Conservation (phyloP, 306 rosid species). For the Parietaria judaica region DNA sequence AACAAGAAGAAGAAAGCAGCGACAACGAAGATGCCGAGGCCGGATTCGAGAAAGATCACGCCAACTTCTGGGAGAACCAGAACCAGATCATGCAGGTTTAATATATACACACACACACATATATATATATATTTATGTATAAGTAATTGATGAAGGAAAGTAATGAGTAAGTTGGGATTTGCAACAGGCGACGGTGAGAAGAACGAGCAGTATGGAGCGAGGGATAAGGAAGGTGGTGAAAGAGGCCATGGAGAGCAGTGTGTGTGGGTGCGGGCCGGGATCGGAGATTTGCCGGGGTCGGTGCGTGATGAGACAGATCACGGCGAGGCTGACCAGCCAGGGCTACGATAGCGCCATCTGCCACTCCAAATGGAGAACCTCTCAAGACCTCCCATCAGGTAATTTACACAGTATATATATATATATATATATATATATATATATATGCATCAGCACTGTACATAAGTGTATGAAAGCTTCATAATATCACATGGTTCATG, state of each 20-base stretch:
- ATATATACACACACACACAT: no score
- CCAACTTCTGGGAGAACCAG: slow-evolving; percentile 58
- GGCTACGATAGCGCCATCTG: slow-evolving; percentile 62
- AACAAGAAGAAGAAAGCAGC: slow-evolving; percentile 24
- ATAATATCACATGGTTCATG: no score
- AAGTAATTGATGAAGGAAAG: no score
- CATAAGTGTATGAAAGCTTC: no score
- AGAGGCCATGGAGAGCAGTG: slow-evolving; percentile 32
- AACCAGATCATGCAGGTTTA: slow-evolving; percentile 55
- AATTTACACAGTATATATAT: neutral
- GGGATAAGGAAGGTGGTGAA: slow-evolving; percentile 47
- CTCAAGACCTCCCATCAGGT: slow-evolving; percentile 63
- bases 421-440: no score
- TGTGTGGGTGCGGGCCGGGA: slow-evolving; percentile 50
- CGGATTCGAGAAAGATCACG: slow-evolving; percentile 22
- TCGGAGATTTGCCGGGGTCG: slow-evolving; percentile 29
- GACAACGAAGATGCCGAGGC: slow-evolving; percentile 3
- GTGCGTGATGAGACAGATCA: slow-evolving; percentile 57
- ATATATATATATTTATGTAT: neutral
- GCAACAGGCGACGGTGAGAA: slow-evolving; percentile 34
- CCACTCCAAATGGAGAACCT: slow-evolving; percentile 66
- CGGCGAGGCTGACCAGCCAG: slow-evolving; percentile 33
- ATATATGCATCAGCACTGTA: no score
- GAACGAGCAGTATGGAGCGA: slow-evolving; percentile 44
- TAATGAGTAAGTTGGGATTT: no score